Evolutionary conservation across 2,329 filamentous ascomycete genomes (phyloP).

Genomic region (Septoria petroselini): DNA sequence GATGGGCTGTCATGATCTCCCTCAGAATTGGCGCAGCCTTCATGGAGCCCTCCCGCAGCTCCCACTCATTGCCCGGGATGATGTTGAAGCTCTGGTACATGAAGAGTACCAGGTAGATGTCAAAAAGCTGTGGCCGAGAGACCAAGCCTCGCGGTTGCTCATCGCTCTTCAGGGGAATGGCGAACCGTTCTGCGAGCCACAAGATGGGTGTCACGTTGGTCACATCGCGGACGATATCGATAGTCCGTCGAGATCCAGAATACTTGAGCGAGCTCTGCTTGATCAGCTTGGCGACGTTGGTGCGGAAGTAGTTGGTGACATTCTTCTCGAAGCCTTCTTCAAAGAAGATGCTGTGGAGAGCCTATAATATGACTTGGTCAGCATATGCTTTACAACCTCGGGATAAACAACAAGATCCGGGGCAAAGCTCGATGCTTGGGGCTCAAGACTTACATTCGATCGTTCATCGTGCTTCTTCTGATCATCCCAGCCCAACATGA

Average conservation of each 20-base stretch:
- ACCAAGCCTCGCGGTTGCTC: slow-evolving; percentile 58
- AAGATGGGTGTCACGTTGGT: slow-evolving; percentile 65
- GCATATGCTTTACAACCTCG: not conserved
- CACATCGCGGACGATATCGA: slow-evolving; percentile 61
- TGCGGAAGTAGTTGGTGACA: slow-evolving; percentile 45
- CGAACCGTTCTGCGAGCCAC: slow-evolving; percentile 62
- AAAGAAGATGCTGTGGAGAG: slow-evolving; percentile 48
- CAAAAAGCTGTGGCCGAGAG: slow-evolving; percentile 48
- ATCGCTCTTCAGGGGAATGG: slow-evolving; percentile 63
- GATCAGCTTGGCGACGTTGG: slow-evolving; percentile 46
- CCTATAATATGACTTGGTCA: not conserved
- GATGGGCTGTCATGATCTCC: slow-evolving; percentile 45
- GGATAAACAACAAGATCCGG: too few species aligned
- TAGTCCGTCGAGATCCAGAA: slow-evolving; percentile 45
- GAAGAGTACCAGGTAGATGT: slow-evolving; percentile 46
- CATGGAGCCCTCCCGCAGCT: slow-evolving; percentile 46
- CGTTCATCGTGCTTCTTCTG: slow-evolving; percentile 43
- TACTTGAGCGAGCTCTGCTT: slow-evolving; percentile 49
- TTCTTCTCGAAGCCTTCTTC: slow-evolving; percentile 47
- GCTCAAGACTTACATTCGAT: slow-evolving; percentile 30
- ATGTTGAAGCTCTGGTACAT: slow-evolving; percentile 56
- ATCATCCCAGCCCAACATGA: slow-evolving; percentile 49
- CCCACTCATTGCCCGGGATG: slow-evolving; percentile 50
- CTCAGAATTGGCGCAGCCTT: slow-evolving; percentile 42
- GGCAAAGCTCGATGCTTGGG: too few species aligned